Evolutionary conservation across 371 early-diverging fungal species (phyloP).

Genomic region (Syncephalastrum contaminatum): DNA sequence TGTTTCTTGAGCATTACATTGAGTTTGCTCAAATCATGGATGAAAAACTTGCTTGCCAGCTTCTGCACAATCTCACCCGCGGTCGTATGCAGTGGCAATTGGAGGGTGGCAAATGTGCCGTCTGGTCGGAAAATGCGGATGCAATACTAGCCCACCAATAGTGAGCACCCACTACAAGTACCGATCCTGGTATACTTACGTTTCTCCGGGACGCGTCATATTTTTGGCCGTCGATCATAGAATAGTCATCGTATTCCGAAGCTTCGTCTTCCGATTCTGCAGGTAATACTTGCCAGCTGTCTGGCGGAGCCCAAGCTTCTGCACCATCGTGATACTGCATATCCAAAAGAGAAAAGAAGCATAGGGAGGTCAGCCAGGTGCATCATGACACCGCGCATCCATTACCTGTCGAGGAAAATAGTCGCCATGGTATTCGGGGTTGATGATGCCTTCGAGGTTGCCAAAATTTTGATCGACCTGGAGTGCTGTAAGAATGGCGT

Average conservation of each 20-base stretch:
- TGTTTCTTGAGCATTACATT: conserved; percentile 65
- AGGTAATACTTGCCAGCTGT: conserved; percentile 66
- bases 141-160: conserved; percentile 31
- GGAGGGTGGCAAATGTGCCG: conserved; percentile 74
- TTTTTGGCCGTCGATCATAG: conserved; percentile 29
- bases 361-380: not conserved
- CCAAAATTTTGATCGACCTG: conserved; percentile 44
- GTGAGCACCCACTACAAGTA: not conserved
- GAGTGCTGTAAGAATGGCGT: too few relatives aligned
- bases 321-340: conserved; percentile 6
- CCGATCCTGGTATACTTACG: conserved; percentile 14
- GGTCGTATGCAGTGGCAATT: conserved; percentile 65
- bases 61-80: conserved; percentile 69
- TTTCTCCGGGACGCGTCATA: conserved; percentile 34
- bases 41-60: conserved; percentile 74
- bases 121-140: conserved; percentile 68
- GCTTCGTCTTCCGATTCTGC: conserved; percentile 32
- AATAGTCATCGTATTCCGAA: conserved; percentile 46
- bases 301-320: conserved; percentile 67
- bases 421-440: conserved; percentile 24
- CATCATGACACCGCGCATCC: not conserved
- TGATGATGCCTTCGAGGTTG: conserved; percentile 50
- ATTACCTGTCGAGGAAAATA: not conserved
- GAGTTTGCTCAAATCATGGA: conserved; percentile 69
- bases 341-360: not conserved